Evolutionary conservation across 768 basidiomycete species (phyloP).

Genomic region (Hygrophorus russula): DNA sequence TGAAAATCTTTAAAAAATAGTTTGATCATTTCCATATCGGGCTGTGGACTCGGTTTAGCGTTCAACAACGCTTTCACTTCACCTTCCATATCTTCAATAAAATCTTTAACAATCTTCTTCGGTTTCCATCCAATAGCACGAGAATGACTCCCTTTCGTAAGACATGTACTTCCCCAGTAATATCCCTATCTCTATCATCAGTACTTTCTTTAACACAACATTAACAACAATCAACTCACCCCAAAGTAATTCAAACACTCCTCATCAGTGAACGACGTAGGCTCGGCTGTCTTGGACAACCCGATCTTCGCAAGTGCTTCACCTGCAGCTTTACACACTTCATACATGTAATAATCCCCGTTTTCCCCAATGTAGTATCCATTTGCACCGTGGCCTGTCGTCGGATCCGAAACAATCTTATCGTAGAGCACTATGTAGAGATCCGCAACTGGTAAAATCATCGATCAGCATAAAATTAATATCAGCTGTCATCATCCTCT

Average conservation of each 20-base stretch:
- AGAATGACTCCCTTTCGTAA: conserved; percentile 12
- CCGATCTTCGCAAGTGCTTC: conserved; percentile 27
- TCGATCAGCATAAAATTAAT: not conserved
- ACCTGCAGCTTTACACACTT: conserved; percentile 28
- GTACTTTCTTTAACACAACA: too few relatives aligned
- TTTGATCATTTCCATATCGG: too few relatives aligned
- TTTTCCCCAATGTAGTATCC: conserved; percentile 46
- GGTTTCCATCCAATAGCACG: conserved; percentile 18
- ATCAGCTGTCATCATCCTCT: not conserved
- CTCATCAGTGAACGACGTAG: conserved; percentile 34
- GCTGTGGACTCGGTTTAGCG: too few relatives aligned
- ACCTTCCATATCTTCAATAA: conserved; percentile 9
- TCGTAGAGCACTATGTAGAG: conserved; percentile 36
- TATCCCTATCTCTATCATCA: conserved; percentile 1
- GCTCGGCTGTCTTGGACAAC: conserved; percentile 23
- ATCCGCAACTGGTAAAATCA: conserved; percentile 22
- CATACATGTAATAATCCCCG: conserved; percentile 34
- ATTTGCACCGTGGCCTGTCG: conserved; percentile 31
- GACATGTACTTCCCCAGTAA: conserved; percentile 15
- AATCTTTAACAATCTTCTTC: conserved; percentile 8
- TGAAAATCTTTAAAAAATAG: too few relatives aligned
- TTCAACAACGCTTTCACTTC: conserved; percentile 4
- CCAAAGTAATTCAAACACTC: conserved; percentile 33
- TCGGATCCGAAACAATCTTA: conserved; percentile 16
- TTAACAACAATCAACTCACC: too few relatives aligned